Conservation (phyloP, 805 yeast genomes). For the Saccharomycopsis fodiens region DNA sequence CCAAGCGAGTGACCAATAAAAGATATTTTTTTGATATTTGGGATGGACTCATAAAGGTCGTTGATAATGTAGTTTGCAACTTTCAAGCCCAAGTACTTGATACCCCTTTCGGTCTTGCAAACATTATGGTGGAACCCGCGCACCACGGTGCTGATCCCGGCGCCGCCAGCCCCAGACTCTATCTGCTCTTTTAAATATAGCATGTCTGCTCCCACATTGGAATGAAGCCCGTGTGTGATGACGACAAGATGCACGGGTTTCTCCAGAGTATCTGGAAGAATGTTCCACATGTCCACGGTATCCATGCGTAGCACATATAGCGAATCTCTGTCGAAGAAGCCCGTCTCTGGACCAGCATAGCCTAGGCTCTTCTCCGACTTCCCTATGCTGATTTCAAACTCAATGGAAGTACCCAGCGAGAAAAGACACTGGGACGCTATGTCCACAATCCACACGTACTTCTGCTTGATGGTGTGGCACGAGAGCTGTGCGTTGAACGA, state of each 20-base stretch:
- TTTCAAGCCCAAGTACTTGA: conserved; percentile 63
- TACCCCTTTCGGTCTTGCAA: conserved; percentile 74
- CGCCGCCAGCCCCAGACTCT: conserved; percentile 37
- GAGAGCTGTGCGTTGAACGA: conserved; percentile 51
- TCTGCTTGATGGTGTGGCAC: conserved; percentile 50
- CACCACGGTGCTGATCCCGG: conserved; percentile 48
- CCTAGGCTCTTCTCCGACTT: conserved; percentile 27
- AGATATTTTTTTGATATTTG: conserved; percentile 46
- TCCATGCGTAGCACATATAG: conserved; percentile 44
- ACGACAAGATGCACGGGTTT: conserved; percentile 59
- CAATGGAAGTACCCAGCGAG: conserved; percentile 50
- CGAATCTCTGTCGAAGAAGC: conserved; percentile 26
- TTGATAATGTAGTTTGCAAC: conserved; percentile 57
- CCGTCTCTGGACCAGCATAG: conserved; percentile 26
- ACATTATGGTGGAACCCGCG: conserved; percentile 65
- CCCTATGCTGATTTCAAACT: conserved; percentile 54
- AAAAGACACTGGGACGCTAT: conserved; percentile 65
- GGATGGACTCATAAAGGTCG: conserved; percentile 39
- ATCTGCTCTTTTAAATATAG: conserved; percentile 57
- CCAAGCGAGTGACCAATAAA: conserved; percentile 78
- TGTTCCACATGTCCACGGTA: conserved; percentile 66
- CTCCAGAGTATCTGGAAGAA: conserved; percentile 37
- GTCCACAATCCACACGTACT: conserved; percentile 64
- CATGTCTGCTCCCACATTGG: conserved; percentile 73
- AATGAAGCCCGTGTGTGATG: conserved; percentile 71